Conservation (phyloP, 768 basidiomycete species). For the Suillus cothurnatus region DNA sequence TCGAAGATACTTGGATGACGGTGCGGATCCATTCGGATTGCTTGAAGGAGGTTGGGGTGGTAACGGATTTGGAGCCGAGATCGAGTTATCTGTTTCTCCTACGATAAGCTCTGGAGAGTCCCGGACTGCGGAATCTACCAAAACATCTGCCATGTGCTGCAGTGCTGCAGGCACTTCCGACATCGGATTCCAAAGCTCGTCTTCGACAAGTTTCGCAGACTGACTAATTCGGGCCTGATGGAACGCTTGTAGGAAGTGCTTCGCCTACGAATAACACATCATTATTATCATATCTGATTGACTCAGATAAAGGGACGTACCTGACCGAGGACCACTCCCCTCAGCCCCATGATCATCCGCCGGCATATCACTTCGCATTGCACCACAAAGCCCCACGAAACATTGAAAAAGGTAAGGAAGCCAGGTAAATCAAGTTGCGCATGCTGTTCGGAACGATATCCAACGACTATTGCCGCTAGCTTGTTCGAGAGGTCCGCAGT, state of each 20-base stretch:
- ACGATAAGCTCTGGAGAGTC: slow-evolving; percentile 75
- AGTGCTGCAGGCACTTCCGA: slow-evolving; percentile 62
- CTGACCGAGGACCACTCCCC: slow-evolving; percentile 86
- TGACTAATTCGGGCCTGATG: slow-evolving; percentile 79
- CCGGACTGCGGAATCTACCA: slow-evolving; percentile 80
- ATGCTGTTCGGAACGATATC: slow-evolving; percentile 78
- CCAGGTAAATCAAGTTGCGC: slow-evolving; percentile 67
- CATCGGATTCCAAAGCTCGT: slow-evolving; percentile 89
- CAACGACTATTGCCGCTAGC: slow-evolving; percentile 77
- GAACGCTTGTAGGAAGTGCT: slow-evolving; percentile 82
- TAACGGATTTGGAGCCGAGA: slow-evolving; percentile 10
- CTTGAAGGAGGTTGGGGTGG: slow-evolving; percentile 26
- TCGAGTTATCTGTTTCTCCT: slow-evolving; percentile 14
- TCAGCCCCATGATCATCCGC: slow-evolving; percentile 90
- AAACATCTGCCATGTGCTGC: slow-evolving; percentile 71
- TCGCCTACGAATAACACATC: slow-evolving; percentile 55
- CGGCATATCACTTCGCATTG: slow-evolving; percentile 83
- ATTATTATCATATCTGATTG: slow-evolving; percentile 10
- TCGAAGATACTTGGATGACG: slow-evolving; percentile 58
- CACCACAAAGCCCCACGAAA: slow-evolving; percentile 89
- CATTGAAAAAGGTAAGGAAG: slow-evolving; percentile 82
- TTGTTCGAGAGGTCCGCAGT: slow-evolving; percentile 86
- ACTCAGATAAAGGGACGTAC: slow-evolving; percentile 37
- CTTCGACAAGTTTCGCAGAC: slow-evolving; percentile 90
- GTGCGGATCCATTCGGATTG: slow-evolving; percentile 23